phyloP scores from a whole-genome alignment of 2,329 filamentous ascomycete species.

The Immersiporthe knoxdaviesiana region DNA sequence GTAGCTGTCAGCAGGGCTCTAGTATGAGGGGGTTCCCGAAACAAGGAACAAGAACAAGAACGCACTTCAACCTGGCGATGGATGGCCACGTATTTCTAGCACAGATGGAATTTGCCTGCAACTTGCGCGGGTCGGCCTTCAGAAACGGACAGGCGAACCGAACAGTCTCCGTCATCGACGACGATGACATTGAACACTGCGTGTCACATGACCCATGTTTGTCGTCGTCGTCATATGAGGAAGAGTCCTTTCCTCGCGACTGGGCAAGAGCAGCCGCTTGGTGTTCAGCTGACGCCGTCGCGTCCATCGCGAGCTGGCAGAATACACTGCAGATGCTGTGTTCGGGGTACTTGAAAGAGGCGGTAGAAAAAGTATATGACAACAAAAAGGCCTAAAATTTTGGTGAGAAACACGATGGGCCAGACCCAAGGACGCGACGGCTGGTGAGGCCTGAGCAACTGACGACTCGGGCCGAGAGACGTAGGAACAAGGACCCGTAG shows the following conservation, averaged over 20 bases:
- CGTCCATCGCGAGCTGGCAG: background rate
- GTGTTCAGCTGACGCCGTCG: background rate
- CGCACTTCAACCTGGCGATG: constrained; percentile 13
- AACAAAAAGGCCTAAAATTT: background rate
- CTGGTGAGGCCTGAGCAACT: background rate
- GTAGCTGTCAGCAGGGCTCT: background rate
- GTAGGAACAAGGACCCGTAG: background rate
- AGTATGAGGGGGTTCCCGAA: background rate
- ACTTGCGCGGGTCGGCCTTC: constrained; percentile 6
- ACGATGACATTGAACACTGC: background rate
- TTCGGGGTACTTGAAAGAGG: background rate
- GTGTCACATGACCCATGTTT: background rate
- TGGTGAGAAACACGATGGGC: no score
- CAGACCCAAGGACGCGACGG: background rate
- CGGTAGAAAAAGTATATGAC: no score
- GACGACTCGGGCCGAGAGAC: background rate
- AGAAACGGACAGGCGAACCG: constrained; percentile 15
- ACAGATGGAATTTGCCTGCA: constrained; percentile 3
- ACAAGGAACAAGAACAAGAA: background rate
- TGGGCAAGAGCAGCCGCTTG: background rate
- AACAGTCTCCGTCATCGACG: background rate
- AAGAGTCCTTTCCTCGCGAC: background rate
- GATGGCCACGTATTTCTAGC: constrained; percentile 12
- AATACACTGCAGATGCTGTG: background rate
- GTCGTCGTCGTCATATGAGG: background rate